Base-by-base conservation (phyloP, 2,329 filamentous ascomycete genomes). In the Harringtonia aguacate region DNA sequence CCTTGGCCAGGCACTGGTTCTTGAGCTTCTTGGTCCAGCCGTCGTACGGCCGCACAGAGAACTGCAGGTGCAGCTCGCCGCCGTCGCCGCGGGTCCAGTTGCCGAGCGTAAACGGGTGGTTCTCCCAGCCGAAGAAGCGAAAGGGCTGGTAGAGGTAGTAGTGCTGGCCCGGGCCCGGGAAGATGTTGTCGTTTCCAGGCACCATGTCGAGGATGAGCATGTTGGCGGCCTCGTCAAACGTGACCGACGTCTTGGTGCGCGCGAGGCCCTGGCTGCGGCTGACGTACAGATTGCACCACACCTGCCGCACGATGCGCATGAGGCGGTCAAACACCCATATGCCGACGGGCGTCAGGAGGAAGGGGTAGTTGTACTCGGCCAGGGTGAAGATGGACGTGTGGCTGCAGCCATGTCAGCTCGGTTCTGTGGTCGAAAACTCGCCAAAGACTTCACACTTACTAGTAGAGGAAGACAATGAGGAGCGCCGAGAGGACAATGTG, bases 71-170 rank as follows among this genome's bases (percentile, higher is more conserved):
- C 12, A 46, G 33, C 15, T 41, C 41, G 17, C 45, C 45, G 29
- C 20, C 24, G 17, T 18, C n/a, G 6, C 30, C 17, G 10, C 30
- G 18, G 14, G 9, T 9, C 46, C 44, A 51, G 39, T 24, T 13
- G 1, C 65, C 65, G 12, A 72, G 62, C 0, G 69, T 72, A 41
- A 73, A 73, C 0, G 70, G 70, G 36, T 73, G 70, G 46, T 65
- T 70, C 46, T 73, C 67, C 70, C 69, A 73, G 41, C 61, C 62
- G 1, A 58, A 53, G 13, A 55, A 44, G 20, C 60, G 60, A 39
- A 64, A 58, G 5, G 71, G 58, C 8, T 68, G 55, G 39, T 66
- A 64, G 1, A 72, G 49, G 44, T 68, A 72, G 50, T 67, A 72
- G 49, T 61, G 70, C 0, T 65, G 69, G 0, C 69, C 69, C 0